Evolutionary conservation across 106 monocot species (phyloP).

Genomic region (Alisma plantagoaquatica): DNA sequence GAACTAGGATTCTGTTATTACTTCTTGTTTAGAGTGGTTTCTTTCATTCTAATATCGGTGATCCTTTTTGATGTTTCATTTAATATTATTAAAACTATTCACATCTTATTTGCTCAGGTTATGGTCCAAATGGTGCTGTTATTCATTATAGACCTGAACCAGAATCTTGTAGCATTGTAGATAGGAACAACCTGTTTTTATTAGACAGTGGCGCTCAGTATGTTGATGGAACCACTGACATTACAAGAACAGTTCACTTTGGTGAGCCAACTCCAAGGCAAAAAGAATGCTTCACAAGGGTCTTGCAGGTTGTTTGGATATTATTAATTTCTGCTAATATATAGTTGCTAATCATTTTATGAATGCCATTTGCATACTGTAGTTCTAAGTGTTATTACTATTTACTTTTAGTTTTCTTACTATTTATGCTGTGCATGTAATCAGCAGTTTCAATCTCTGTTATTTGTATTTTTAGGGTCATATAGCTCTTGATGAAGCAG

Average conservation of each 20-base stretch:
- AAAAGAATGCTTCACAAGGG: conserved; percentile 95
- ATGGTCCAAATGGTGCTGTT: conserved; percentile 92
- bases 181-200: conserved; percentile 68
- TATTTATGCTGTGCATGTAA: not conserved
- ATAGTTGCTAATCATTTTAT: not conserved
- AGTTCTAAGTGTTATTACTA: not conserved
- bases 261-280: conserved; percentile 74
- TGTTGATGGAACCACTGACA: conserved; percentile 90
- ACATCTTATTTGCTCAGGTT: no score
- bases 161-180: conserved; percentile 78
- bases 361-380: not conserved
- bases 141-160: conserved; percentile 74
- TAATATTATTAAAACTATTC: no score
- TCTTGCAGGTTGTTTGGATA: conserved; percentile 46
- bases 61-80: no score
- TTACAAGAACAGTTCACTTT: conserved; percentile 96
- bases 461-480: conserved; percentile 45
- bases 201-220: conserved; percentile 94
- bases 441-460: not conserved
- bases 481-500: conserved; percentile 87
- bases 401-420: not conserved
- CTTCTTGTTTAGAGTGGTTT: no score
- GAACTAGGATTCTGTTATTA: no score
- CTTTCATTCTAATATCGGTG: no score
- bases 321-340: not conserved